Conservation (phyloP, 2,329 filamentous ascomycete genomes). For the Nothopassalora personata region DNA sequence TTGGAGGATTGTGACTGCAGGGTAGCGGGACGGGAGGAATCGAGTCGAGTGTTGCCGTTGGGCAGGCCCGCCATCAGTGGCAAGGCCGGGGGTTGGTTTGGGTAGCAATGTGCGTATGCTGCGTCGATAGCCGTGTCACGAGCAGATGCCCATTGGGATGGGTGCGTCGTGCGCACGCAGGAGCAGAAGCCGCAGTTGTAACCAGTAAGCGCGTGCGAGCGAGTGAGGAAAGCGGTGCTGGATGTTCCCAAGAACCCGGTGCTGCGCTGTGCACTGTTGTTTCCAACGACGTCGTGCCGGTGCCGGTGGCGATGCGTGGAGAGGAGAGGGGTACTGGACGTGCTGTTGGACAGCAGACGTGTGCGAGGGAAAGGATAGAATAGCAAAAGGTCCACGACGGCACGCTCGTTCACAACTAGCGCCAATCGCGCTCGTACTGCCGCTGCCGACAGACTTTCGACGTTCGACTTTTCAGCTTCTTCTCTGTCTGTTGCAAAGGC, state of each 20-base stretch:
- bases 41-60: slow-evolving; percentile 17
- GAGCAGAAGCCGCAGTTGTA: background rate
- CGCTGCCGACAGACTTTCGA: too few species aligned
- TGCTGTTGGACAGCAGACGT: background rate
- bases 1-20: slow-evolving; percentile 61
- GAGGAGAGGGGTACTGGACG: background rate
- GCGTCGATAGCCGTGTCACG: slow-evolving; percentile 24
- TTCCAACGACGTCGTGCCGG: background rate
- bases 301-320: background rate
- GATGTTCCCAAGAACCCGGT: background rate
- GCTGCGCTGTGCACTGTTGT: background rate
- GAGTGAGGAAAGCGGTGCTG: background rate
- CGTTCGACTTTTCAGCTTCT: too few species aligned
- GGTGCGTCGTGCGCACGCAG: background rate
- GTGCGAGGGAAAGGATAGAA: background rate
- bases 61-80: slow-evolving; percentile 20
- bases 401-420: too few species aligned
- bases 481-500: too few species aligned
- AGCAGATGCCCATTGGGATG: slow-evolving; percentile 24
- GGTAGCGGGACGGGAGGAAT: slow-evolving; percentile 20
- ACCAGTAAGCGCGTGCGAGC: background rate
- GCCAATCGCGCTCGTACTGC: too few species aligned
- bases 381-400: too few species aligned
- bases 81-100: background rate
- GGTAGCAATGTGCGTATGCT: background rate